Evolutionary conservation across 2,329 filamentous ascomycete species (phyloP).

Genomic region (Neonectria magnoliae): DNA sequence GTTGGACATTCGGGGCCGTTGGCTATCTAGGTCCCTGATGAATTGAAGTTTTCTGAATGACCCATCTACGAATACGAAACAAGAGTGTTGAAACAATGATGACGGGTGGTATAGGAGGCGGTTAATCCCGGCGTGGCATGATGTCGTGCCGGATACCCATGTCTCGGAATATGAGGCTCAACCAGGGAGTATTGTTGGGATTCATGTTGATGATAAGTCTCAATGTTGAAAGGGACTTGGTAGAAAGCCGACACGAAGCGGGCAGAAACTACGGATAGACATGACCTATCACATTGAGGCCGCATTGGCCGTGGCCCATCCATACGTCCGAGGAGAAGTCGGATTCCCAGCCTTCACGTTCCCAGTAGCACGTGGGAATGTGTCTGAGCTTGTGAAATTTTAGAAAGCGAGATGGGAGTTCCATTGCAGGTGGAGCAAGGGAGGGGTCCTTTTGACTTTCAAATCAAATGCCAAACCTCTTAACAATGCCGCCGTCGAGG

Average conservation of each 20-base stretch:
- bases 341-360: background rate
- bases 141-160: slow-evolving; percentile 9
- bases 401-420: background rate
- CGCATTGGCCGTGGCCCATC: background rate
- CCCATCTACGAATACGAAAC: slow-evolving; percentile 9
- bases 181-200: background rate
- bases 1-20: slow-evolving; percentile 29
- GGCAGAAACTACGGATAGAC: background rate
- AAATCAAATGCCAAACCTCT: background rate
- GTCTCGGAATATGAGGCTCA: slow-evolving; percentile 24
- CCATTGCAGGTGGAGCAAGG: slow-evolving; percentile 1
- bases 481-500: background rate
- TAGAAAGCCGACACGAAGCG: slow-evolving; percentile 1
- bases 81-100: background rate
- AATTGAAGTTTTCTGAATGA: slow-evolving; percentile 16
- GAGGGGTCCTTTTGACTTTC: background rate
- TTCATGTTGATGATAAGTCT: background rate
- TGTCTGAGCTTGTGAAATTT: background rate
- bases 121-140: slow-evolving; percentile 18
- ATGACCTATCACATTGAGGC: background rate
- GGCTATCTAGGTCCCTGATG: slow-evolving; percentile 15
- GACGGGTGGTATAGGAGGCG: background rate
- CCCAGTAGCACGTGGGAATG: background rate
- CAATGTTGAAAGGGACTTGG: background rate
- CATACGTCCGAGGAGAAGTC: background rate